Evolutionary conservation across 805 yeast species (phyloP), one percentile per base, ranked within the genome.

Genomic region (Cyberlindnera mississippiensis): DNA sequence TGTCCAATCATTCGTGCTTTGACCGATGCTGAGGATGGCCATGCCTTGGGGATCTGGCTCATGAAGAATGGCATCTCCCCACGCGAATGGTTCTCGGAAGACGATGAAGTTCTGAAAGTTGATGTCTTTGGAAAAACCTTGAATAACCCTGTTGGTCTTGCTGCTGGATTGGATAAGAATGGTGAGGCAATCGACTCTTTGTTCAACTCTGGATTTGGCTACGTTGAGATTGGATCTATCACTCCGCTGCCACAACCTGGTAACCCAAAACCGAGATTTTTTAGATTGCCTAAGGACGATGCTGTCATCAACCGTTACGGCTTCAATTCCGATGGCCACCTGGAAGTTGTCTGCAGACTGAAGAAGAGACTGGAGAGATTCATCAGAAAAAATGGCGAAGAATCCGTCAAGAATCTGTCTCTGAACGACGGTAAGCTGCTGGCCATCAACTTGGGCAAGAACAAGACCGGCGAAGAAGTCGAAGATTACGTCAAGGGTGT

Each of bases 291-390:
- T 6, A 70, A 77, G 49, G 97, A 91, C 61, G 84, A 78, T 42
- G 96, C 97, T 4, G 96, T 91, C 32, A 87, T 90, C 53, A 91
- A 91, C 67, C 74, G 98, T 48, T 91, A 90, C 60, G 98, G 98
- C 2, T 90, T 91, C 73, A 91, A 91, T 60, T 89, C 97, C 4
- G 74, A 77, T 36, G 98, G 98, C 33, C 96, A 89, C 60, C 76
- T 78, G 50, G 74, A 66, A 27, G 96, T 90, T 18, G 66, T 81
- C 40, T 78, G 78, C 2, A 73, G 81, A n/a, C 70, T 90, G 55
- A 74, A 80, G 50, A 53, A 75, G 31, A 78, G 98, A 53, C 72
- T 83, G 42, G 71, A 69, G 34, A 68, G 68, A 32, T 64, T 57
- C 29, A 47, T 51, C 19, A 41, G 52, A 20, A 45, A 52, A 17